Evolutionary conservation across 805 yeast genomes (phyloP), one percentile per base, ranked within the genome.

Genomic region (Hanseniaspora hatyaiensis): DNA sequence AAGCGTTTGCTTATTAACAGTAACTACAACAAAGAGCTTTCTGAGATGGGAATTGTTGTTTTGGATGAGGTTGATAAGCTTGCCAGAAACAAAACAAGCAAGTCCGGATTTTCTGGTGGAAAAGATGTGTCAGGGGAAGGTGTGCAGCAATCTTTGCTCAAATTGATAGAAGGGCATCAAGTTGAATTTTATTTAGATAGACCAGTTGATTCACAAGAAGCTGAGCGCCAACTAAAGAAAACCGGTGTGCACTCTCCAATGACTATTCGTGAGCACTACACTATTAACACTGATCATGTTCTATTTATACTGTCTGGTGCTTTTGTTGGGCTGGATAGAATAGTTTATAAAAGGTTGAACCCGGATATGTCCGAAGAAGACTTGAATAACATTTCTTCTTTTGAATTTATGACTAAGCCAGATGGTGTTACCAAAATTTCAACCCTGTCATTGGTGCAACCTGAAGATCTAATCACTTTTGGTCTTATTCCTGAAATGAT

Each of bases 81-180:
- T 9, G 71, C 80, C 0, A 73, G 72, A 52, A 73, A 75, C 1
- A 59, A 70, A 1, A n/a, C n/a, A 65, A 67, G 11, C 59, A 64
- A 30, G 65, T 37, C 40, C 8, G 18, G 11, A 11, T 28, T n/a
- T n/a, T 11, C 65, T 29, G 77, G 76, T 3, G 67, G 75, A 0
- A 72, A 74, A 52, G 82, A 76, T 57, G 77, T 76, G 2, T 66
- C 79, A 1, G 82, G 82, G 6, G 81, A 77, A 58, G 81, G 82
- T 41, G 81, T 77, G 15, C 82, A 76, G 53, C 81, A 76, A 54
- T 74, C 80, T 0, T 56, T 76, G 12, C 55, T 76, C 52, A 77
- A 77, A 53, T 63, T 76, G 39, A 66, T 76, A 31, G 82, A 76
- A 55, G 82, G 82, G 2, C 70, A 77, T 16, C 66, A 63, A 11